phyloP scores from a whole-genome alignment of 1,139 yeast species.

The Saccharomyces hybrid region DNA sequence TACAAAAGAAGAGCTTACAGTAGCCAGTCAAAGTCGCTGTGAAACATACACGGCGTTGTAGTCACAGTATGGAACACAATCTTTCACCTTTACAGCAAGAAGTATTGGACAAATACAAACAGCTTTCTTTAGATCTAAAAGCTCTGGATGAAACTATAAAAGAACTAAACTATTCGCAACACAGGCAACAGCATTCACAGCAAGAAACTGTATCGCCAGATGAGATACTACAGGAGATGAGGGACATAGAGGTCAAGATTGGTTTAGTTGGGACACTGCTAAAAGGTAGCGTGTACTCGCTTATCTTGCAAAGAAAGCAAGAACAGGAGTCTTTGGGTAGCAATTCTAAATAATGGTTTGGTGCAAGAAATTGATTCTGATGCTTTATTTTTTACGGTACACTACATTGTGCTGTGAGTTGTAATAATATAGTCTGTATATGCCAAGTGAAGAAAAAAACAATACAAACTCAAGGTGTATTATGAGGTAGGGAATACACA shows the following conservation, averaged over 20 bases:
- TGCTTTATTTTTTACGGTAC: not conserved
- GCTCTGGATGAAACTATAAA: slow-evolving; percentile 25
- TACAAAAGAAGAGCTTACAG: not conserved
- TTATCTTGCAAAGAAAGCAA: slow-evolving; percentile 37
- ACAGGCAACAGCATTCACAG: not conserved
- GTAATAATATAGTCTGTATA: not conserved
- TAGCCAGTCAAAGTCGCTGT: not conserved
- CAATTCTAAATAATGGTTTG: not conserved
- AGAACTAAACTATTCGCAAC: slow-evolving; percentile 15
- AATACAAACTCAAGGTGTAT: slow-evolving; percentile 7
- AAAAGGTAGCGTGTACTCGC: slow-evolving; percentile 61
- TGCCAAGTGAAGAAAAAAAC: slow-evolving; percentile 9
- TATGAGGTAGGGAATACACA: not conserved
- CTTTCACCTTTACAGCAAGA: slow-evolving; percentile 21
- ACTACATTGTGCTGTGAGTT: not conserved
- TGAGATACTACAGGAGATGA: slow-evolving; percentile 31
- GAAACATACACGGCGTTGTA: not conserved
- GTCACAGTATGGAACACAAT: not conserved
- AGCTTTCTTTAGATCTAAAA: slow-evolving; percentile 22
- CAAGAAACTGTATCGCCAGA: slow-evolving; percentile 22
- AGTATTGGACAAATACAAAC: slow-evolving; percentile 25
- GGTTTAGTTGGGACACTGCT: slow-evolving; percentile 58
- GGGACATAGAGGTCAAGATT: slow-evolving; percentile 56
- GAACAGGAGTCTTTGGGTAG: slow-evolving; percentile 10
- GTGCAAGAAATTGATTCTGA: not conserved